Percentiles rank a stretch among this genome's conserved stretches.
Conservation (phyloP, 164 flowering plant genomes). For the Euptelea pleiosperma region DNA sequence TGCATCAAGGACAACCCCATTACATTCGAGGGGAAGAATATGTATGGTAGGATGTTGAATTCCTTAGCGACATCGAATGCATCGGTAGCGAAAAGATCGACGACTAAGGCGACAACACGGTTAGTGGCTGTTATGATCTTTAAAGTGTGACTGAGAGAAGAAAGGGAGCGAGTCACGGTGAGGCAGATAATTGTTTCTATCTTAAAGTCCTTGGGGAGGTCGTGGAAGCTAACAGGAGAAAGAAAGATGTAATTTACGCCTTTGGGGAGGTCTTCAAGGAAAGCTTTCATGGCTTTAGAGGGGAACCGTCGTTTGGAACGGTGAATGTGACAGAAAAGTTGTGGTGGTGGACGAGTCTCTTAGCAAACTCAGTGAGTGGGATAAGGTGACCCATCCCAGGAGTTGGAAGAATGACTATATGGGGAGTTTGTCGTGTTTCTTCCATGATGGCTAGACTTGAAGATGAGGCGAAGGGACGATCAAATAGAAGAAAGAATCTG, state of each 20-base stretch:
- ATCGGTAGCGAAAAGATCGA: conserved; percentile 54
- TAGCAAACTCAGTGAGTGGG: too few species aligned
- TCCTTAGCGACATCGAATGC: conserved; percentile 45
- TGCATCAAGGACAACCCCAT: conserved; percentile 34
- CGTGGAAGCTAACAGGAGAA: conserved; percentile 31
- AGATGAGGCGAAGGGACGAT: too few species aligned
- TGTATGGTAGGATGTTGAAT: conserved; percentile 27
- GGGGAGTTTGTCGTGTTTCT: too few species aligned
- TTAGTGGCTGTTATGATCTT: background rate
- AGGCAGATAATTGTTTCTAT: conserved; percentile 35
- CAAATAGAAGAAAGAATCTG: too few species aligned
- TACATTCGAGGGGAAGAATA: conserved; percentile 50
- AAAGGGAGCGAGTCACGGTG: conserved; percentile 40
- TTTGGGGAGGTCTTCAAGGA: conserved; percentile 35
- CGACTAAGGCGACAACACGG: conserved; percentile 31
- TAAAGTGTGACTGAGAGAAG: conserved; percentile 24
- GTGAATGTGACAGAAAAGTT: too few species aligned
- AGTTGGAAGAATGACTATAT: too few species aligned
- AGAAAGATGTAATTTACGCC: conserved; percentile 28
- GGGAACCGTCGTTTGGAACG: too few species aligned
- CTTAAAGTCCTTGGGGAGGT: conserved; percentile 21
- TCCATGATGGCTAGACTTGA: too few species aligned
- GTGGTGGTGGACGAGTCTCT: too few species aligned
- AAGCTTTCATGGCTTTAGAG: too few species aligned
- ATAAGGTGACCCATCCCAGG: too few species aligned